phyloP scores from a whole-genome alignment of 768 basidiomycete species.

The Mycena vitilis region DNA sequence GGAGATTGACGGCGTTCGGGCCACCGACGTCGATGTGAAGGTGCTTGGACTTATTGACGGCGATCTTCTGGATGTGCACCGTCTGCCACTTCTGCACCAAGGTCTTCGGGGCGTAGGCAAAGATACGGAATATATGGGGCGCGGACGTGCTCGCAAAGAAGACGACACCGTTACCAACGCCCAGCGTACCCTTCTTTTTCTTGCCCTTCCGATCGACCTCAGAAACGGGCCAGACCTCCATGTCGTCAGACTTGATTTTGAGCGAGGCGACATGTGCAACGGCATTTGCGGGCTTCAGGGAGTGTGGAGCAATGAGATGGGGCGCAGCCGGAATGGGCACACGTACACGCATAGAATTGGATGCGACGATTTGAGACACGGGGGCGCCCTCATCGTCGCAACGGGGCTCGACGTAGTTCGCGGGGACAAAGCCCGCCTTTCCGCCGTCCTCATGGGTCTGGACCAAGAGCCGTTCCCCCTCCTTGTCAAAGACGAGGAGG shows the following conservation, averaged over 20 bases:
- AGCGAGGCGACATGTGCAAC: conserved; percentile 78
- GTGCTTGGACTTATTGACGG: conserved; percentile 88
- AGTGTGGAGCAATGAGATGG: conserved; percentile 47
- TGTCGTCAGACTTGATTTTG: conserved; percentile 75
- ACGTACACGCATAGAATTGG: conserved; percentile 66
- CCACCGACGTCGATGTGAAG: conserved; percentile 82
- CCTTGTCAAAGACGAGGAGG: too few relatives aligned
- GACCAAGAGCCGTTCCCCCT: too few relatives aligned
- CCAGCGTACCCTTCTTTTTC: conserved; percentile 99
- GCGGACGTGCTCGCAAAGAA: conserved; percentile 99
- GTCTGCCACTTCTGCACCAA: conserved; percentile 97
- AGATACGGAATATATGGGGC: conserved; percentile 23
- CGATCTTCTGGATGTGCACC: conserved; percentile 69
- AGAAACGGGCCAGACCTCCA: conserved; percentile 91
- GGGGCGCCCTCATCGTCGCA: conserved; percentile 47
- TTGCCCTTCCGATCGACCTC: conserved; percentile 95
- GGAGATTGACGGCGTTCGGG: conserved; percentile 70
- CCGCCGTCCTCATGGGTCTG: too few relatives aligned
- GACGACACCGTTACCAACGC: conserved; percentile 92
- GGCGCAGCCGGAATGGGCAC: conserved; percentile 16
- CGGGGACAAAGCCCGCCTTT: too few relatives aligned
- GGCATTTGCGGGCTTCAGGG: conserved; percentile 74
- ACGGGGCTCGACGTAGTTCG: too few relatives aligned
- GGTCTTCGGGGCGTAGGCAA: conserved; percentile 61
- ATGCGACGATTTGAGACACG: conserved; percentile 59